Evolutionary conservation across 2,329 filamentous ascomycete species (phyloP).

Genomic region (Ceratocystis papillata): DNA sequence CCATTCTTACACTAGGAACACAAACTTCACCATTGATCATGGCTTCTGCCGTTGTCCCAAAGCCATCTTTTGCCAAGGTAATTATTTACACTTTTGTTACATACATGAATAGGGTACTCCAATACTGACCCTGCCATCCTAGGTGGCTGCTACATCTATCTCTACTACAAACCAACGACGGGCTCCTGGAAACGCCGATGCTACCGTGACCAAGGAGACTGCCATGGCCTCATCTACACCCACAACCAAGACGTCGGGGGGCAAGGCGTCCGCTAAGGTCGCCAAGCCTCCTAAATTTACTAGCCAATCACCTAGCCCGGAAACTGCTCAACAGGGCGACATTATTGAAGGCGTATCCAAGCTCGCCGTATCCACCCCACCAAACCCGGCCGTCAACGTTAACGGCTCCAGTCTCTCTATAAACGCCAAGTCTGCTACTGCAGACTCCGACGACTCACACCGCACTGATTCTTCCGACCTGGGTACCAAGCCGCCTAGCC

Average conservation of each 20-base stretch:
- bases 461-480: slow-evolving; percentile 54
- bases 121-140: slow-evolving; percentile 11
- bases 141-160: slow-evolving; percentile 40
- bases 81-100: slow-evolving; percentile 15
- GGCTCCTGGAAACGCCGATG: slow-evolving; percentile 29
- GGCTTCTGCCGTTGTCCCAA: slow-evolving; percentile 41
- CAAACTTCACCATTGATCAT: slow-evolving; percentile 30
- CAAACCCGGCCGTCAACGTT: background rate
- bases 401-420: slow-evolving; percentile 18
- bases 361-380: slow-evolving; percentile 13
- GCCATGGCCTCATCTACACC: background rate
- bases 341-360: slow-evolving; percentile 12
- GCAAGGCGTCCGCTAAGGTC: too few relatives aligned
- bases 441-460: slow-evolving; percentile 45
- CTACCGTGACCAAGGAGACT: slow-evolving; percentile 22
- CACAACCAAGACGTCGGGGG: background rate
- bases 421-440: slow-evolving; percentile 31
- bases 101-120: background rate
- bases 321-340: slow-evolving; percentile 28
- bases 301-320: background rate
- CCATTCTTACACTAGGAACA: slow-evolving; percentile 15
- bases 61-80: slow-evolving; percentile 70
- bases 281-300: background rate
- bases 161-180: background rate
- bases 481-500: slow-evolving; percentile 71